phyloP scores from a whole-genome alignment of 2,329 filamentous ascomycete genomes.

The Aureobasidium musti region DNA sequence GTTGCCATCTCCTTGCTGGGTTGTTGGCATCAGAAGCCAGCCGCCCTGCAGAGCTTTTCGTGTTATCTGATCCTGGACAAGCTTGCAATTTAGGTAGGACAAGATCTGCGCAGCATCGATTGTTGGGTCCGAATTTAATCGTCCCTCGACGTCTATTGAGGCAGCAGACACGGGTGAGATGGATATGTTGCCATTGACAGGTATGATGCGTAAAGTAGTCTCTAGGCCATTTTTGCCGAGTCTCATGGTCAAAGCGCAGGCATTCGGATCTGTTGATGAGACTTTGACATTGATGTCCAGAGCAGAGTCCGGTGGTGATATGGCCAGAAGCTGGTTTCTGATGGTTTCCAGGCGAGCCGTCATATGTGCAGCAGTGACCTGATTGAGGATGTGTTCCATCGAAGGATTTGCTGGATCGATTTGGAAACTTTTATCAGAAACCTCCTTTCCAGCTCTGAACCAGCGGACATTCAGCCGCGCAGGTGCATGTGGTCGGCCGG shows the following conservation, averaged over 20 bases:
- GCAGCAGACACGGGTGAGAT: constrained; percentile 59
- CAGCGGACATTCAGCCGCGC: constrained; percentile 65
- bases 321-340: constrained; percentile 60
- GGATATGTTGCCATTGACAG: constrained; percentile 73
- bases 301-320: constrained; percentile 59
- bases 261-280: constrained; percentile 63
- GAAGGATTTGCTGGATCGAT: constrained; percentile 70
- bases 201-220: constrained; percentile 68
- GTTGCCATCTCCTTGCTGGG: constrained; percentile 56
- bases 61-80: constrained; percentile 63
- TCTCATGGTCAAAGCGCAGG: constrained; percentile 69
- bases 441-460: constrained; percentile 80
- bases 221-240: constrained; percentile 62
- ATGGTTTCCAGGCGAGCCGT: constrained; percentile 70
- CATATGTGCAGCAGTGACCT: constrained; percentile 73
- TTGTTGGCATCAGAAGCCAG: constrained; percentile 59
- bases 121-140: constrained; percentile 64
- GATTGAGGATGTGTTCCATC: constrained; percentile 70
- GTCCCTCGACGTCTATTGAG: constrained; percentile 58
- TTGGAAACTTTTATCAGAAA: constrained; percentile 65
- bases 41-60: constrained; percentile 63
- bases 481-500: constrained; percentile 38
- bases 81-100: constrained; percentile 63
- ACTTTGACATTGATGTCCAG: constrained; percentile 61
- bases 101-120: constrained; percentile 61